These are phyloP conservation scores for Mycosarcoma mackinlayi DNA, from an alignment of 1,284 basidiomycete genomes.

Conservation along the genomic window DNA sequence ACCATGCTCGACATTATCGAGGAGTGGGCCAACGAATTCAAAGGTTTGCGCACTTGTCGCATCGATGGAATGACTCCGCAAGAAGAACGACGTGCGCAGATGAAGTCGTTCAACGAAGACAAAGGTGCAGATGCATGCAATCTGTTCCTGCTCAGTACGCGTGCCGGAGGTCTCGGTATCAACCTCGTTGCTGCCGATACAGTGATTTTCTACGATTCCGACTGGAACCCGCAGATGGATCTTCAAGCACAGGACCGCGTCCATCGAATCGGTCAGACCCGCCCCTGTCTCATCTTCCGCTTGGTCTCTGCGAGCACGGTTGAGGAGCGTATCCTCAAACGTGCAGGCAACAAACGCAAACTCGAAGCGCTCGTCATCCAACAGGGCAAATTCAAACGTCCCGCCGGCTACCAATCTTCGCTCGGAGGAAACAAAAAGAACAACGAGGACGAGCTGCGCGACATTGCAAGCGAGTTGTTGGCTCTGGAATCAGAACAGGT, in stretches of 20 bases:
- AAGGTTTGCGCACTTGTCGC: conserved; percentile 83
- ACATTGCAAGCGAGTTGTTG: conserved; percentile 81
- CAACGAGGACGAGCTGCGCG: conserved; percentile 41
- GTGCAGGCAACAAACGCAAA: conserved; percentile 85
- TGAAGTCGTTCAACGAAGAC: conserved; percentile 84
- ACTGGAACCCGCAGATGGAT: conserved; percentile 94
- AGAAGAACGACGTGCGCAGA: conserved; percentile 82
- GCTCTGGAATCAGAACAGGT: conserved; percentile 88
- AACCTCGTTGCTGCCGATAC: conserved; percentile 89
- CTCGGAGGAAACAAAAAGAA: conserved; percentile 71
- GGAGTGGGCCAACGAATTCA: conserved; percentile 71
- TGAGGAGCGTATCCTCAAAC: conserved; percentile 89
- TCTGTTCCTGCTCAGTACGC: conserved; percentile 89
- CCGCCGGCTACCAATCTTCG: conserved; percentile 24
- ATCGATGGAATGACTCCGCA: conserved; percentile 88
- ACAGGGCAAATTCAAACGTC: conserved; percentile 74
- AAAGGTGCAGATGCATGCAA: conserved; percentile 76
- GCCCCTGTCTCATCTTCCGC: conserved; percentile 76
- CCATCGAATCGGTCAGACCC: conserved; percentile 93
- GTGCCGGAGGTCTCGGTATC: conserved; percentile 86
- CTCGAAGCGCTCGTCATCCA: conserved; percentile 94
- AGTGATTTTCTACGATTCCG: conserved; percentile 80
- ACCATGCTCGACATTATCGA: conserved; percentile 95
- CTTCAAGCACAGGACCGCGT: conserved; percentile 94
- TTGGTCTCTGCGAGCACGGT: conserved; percentile 80